phyloP scores from a whole-genome alignment of 2,329 filamentous ascomycete species.

The Ramularia endophylla region DNA sequence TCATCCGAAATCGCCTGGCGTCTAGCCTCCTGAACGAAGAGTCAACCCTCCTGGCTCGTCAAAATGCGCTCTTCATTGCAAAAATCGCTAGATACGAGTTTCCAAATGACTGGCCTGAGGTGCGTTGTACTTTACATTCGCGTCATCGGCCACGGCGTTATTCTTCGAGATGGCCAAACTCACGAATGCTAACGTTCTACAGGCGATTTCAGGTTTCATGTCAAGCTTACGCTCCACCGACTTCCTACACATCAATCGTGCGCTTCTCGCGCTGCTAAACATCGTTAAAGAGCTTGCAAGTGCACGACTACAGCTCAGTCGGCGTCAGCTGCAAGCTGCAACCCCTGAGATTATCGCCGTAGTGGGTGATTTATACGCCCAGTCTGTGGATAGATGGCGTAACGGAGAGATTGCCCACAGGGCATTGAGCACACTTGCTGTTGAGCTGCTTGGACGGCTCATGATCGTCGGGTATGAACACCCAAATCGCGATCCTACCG shows the following conservation, averaged over 20 bases:
- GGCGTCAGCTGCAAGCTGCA: conserved; percentile 68
- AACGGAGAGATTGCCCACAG: conserved; percentile 32
- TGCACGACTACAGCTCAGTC: conserved; percentile 66
- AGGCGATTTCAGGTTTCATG: conserved; percentile 49
- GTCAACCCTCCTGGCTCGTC: conserved; percentile 68
- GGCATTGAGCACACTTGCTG: conserved; percentile 67
- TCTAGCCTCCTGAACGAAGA: conserved; percentile 72
- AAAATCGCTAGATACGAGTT: conserved; percentile 90
- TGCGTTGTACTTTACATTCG: too few relatives aligned
- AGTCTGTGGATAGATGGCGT: conserved; percentile 64
- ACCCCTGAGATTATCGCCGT: conserved; percentile 80
- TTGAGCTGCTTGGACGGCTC: conserved; percentile 76
- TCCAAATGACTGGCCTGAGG: conserved; percentile 70
- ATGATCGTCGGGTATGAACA: conserved; percentile 76
- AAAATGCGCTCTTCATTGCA: conserved; percentile 81
- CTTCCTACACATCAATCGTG: conserved; percentile 59
- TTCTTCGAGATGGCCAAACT: too few relatives aligned
- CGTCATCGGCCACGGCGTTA: too few relatives aligned
- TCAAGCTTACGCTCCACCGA: conserved; percentile 49
- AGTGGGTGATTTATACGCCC: conserved; percentile 68
- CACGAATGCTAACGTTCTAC: too few relatives aligned
- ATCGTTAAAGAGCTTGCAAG: conserved; percentile 87
- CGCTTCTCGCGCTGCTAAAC: conserved; percentile 71
- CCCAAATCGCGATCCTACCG: conserved; percentile 70
- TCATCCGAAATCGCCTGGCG: conserved; percentile 69